Percentiles rank a stretch among this genome's conserved stretches.
Evolutionary conservation across 495 filamentous ascomycete species (phyloP).

Genomic region (Podospora pseudopauciseta): DNA sequence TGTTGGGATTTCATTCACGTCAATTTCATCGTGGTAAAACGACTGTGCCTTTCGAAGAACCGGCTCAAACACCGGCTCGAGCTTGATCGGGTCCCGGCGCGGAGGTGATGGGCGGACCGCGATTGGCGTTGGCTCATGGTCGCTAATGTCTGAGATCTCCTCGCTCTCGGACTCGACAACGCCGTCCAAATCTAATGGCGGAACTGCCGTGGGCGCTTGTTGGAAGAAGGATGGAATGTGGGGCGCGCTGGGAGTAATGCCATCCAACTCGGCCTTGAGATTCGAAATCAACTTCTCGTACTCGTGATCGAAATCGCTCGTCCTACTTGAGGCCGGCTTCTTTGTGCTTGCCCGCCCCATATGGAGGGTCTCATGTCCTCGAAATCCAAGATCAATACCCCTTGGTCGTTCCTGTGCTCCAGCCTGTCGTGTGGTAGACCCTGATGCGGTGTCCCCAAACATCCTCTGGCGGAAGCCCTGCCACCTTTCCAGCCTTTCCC

Average conservation of each 20-base stretch:
- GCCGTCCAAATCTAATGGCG: slow-evolving; percentile 3
- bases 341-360: slow-evolving; percentile 28
- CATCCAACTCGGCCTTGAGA: slow-evolving; percentile 41
- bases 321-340: slow-evolving; percentile 24
- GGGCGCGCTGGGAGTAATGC: slow-evolving; percentile 17
- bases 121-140: slow-evolving; percentile 38
- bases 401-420: slow-evolving; percentile 31
- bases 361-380: slow-evolving; percentile 41
- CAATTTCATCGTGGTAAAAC: slow-evolving; percentile 11
- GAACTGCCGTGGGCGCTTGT: slow-evolving; percentile 15
- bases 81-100: slow-evolving; percentile 18
- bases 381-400: slow-evolving; percentile 49
- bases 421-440: slow-evolving; percentile 6
- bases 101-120: slow-evolving; percentile 15
- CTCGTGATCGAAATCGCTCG: slow-evolving; percentile 30
- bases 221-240: slow-evolving; percentile 27
- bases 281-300: slow-evolving; percentile 43
- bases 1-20: slow-evolving; percentile 5
- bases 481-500: slow-evolving; percentile 65
- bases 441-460: slow-evolving; percentile 35
- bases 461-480: slow-evolving; percentile 58
- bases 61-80: slow-evolving; percentile 21
- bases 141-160: slow-evolving; percentile 45
- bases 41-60: slow-evolving; percentile 21
- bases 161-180: slow-evolving; percentile 24